Base-by-base conservation (phyloP, 2,329 filamentous ascomycete species). In the Westerdykella aurantiaca region DNA sequence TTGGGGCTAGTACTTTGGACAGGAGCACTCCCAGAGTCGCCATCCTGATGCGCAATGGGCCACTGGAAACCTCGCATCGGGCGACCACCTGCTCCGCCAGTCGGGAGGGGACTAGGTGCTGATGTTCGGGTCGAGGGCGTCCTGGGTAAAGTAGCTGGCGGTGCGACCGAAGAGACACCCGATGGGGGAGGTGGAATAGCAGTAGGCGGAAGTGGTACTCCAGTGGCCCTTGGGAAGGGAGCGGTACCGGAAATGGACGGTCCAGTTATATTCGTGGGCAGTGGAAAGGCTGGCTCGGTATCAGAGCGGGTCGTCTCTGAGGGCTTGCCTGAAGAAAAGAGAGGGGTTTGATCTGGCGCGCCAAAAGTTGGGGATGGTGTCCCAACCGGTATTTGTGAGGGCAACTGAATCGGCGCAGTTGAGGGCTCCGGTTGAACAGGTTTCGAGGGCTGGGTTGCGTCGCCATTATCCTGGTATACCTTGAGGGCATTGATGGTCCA, bases 401-500 rank as follows among this genome's bases (percentile, higher is more conserved):
- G 13, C 7, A 21, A 12, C 18, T 31, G 17, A 38, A 12, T 12
- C 18, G 17, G 16, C 6, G 33, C 16, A 22, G 38, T 21, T 25
- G 37, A 21, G 18, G 33, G 10, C 4, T 5, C 31, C 13, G 31
- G 17, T 10, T 22, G 16, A 9, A 18, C 17, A 14, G 21, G 34
- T 37, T 22, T 40, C 12, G 37, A 40, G 2, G 43, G 39, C 18
- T 12, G 7, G 39, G 43, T 7, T 18, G 33, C 47, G 7, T 53
- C 35, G 2, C 55, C 56, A n/a, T 61, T 53, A 21, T 62, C 52
- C 43, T 61, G 51, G 50, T 69, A 70, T 0, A 70, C 65, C 49
- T 67, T 69, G 40, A 70, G 44, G 6, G 65, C 60, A 31, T 69
- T 69, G 68, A 95, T 77, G 47, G 79, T 69, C 86, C 88, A 95